A percentile compares a stretch with the other conserved stretches of the same genome.
Evolutionary conservation across 306 rosid species (phyloP).

Genomic region (Malus orientalis): DNA sequence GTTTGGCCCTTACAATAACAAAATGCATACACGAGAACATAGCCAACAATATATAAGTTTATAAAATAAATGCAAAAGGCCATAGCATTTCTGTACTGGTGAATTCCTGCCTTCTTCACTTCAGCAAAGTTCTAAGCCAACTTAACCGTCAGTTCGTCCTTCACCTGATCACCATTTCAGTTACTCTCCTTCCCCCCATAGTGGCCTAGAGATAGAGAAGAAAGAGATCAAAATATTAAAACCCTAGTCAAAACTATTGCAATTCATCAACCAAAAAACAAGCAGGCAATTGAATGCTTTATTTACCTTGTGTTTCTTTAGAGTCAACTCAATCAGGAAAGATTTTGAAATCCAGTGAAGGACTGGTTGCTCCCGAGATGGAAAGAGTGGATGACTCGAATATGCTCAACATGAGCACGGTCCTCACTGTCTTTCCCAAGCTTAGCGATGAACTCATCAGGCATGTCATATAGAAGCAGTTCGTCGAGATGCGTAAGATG

Average conservation of each 20-base stretch:
- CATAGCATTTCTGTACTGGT: too few relatives aligned
- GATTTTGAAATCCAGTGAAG: background rate
- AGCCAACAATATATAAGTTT: too few relatives aligned
- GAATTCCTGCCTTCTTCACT: too few relatives aligned
- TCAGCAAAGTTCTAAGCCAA: too few relatives aligned
- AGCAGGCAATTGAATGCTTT: background rate
- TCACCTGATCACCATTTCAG: too few relatives aligned
- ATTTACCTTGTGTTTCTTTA: background rate
- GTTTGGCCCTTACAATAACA: too few relatives aligned
- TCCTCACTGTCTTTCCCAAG: background rate
- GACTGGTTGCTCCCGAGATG: background rate
- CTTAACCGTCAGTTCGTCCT: too few relatives aligned
- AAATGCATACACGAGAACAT: too few relatives aligned
- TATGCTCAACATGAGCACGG: background rate
- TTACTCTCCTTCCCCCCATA: too few relatives aligned
- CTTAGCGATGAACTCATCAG: background rate
- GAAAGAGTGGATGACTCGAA: background rate
- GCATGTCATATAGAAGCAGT: slow-evolving; percentile 8
- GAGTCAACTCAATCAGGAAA: background rate
- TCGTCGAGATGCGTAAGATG: background rate
- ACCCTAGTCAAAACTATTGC: background rate
- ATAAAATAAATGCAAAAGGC: too few relatives aligned
- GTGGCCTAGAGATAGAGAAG: too few relatives aligned
- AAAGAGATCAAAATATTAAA: too few relatives aligned
- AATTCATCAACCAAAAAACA: background rate